Evolutionary conservation across 2,329 filamentous ascomycete genomes (phyloP).

Genomic region (Fusarium illudens): DNA sequence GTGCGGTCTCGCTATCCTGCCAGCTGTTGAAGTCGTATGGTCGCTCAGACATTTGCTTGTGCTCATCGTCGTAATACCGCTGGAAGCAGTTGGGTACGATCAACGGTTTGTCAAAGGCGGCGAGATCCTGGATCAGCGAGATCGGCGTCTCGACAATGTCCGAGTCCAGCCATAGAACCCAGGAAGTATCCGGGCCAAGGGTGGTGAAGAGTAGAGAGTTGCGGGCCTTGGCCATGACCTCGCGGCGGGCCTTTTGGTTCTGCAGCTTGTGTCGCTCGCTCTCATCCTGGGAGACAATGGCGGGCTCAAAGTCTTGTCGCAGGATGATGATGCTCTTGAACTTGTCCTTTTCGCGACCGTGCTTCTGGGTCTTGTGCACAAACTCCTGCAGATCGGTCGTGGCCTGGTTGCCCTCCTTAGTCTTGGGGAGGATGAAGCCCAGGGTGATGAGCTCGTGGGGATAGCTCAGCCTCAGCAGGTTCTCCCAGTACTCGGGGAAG

Average conservation of each 20-base stretch:
- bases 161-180: slow-evolving; percentile 95
- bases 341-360: slow-evolving; percentile 77
- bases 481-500: slow-evolving; percentile 96
- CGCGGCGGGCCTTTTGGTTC: slow-evolving; percentile 85
- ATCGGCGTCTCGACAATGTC: slow-evolving; percentile 91
- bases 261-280: slow-evolving; percentile 88
- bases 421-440: slow-evolving; percentile 96
- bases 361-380: slow-evolving; percentile 83
- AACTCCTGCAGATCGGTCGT: slow-evolving; percentile 84
- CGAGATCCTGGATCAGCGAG: slow-evolving; percentile 89
- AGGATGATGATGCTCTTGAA: slow-evolving; percentile 96
- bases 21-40: slow-evolving; percentile 98
- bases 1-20: slow-evolving; percentile 86
- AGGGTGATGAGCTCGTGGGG: slow-evolving; percentile 95
- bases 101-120: slow-evolving; percentile 85
- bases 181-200: slow-evolving; percentile 86
- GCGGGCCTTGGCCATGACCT: slow-evolving; percentile 90
- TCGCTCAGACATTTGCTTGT: slow-evolving; percentile 75
- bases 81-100: slow-evolving; percentile 98
- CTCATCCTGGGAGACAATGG: slow-evolving; percentile 82
- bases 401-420: slow-evolving; percentile 87
- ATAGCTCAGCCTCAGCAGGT: slow-evolving; percentile 82
- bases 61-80: slow-evolving; percentile 75
- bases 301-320: slow-evolving; percentile 91
- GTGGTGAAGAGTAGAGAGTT: slow-evolving; percentile 97